Evolutionary conservation across 371 early-diverging fungal species (phyloP), one percentile per base, ranked within the genome.

Genomic region (Mortierella sp.): DNA sequence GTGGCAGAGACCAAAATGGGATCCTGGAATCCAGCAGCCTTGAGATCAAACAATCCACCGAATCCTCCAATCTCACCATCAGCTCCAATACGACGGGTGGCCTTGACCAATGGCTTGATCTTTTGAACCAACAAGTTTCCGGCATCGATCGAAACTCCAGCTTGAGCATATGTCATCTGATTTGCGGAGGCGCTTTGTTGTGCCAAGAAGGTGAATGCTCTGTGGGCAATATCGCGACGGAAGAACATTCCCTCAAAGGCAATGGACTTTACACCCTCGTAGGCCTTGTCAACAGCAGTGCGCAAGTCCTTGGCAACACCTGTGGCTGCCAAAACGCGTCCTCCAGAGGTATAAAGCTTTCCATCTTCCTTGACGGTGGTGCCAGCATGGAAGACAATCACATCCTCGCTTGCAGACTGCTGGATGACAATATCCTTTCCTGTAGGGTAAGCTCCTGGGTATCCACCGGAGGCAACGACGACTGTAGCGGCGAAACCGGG

Each of bases 41-140:
- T 94, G 61, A 99, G 86, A 78, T 99, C 99, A 84, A 99, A 98
- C 28, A 97, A 85, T 59, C 98, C 99, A 77, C 99, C 99, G 73
- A 99, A 99, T 10, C 99, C 99, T 64, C 99, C 99, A 77, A 99
- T 95, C 54, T 96, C 98, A 10, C 97, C 95, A 84, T 98, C 97
- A 16, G 97, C 90, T 57, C 99, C 99, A 6, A 93, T 70, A 60
- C 99, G 94, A 45, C 90, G 87, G 62, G 99, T 99, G 10, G 95
- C 90, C 85, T 95, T 95, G 70, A 98, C 97, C 18, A 95, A 85
- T 37, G 97, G 91, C 89, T 98, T 98, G 90, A 99, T 98, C 86
- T 93, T 89, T 74, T 97, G 93, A 10, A 99, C 98, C 24, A 99
- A 87, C 30, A 91, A 84, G 90, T 99, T 97, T 47, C 99, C 99